Evolutionary conservation across 129 eudicot genomes (phyloP).

Genomic region (Calendula officinalis): DNA sequence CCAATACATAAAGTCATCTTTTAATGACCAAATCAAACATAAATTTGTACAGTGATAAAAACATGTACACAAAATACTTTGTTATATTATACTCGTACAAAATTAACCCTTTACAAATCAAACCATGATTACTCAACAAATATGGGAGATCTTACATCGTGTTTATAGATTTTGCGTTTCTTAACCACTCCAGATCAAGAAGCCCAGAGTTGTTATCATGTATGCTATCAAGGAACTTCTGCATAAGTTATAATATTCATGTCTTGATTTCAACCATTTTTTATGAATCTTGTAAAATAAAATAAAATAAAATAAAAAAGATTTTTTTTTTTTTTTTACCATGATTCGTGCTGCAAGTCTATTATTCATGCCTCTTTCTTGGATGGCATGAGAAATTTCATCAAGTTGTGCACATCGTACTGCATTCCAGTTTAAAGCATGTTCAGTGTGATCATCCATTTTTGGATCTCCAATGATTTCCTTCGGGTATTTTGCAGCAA

Average conservation of each 20-base stretch:
- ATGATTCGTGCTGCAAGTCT: conserved; percentile 36
- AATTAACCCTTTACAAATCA: background rate
- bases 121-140: background rate
- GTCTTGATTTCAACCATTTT: background rate
- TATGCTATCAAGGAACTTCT: conserved; percentile 30
- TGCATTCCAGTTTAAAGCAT: conserved; percentile 50
- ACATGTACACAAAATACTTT: no score
- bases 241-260: conserved; percentile 11
- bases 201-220: conserved; percentile 22
- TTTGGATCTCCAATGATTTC: background rate
- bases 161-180: conserved; percentile 19
- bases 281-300: background rate
- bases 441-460: background rate
- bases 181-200: conserved; percentile 42
- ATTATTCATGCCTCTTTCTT: conserved; percentile 37
- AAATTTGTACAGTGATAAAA: no score
- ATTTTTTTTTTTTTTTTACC: no score
- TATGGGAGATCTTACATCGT: conserved; percentile 28
- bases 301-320: background rate
- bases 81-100: no score
- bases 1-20: no score
- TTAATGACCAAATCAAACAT: no score
- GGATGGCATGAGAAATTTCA: conserved; percentile 30
- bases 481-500: conserved; percentile 40
- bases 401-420: conserved; percentile 30